Base-by-base conservation (phyloP, 805 yeast species). In the Nakazawaea ambrosiae region DNA sequence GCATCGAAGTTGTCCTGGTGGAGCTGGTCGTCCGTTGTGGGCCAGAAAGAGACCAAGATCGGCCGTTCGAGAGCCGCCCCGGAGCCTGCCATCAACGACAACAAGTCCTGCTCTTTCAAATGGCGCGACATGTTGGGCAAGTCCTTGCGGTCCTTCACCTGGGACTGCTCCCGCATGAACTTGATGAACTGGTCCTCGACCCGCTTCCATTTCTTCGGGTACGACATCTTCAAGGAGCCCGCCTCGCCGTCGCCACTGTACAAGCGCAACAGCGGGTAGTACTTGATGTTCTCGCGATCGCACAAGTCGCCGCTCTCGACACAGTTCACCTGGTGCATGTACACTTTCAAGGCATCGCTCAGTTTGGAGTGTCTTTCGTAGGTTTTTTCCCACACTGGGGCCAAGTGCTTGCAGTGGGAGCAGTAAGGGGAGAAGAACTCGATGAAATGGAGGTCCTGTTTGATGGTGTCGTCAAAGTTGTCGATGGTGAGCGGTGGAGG, bases 351-450 rank as follows among this genome's bases (percentile, higher is more conserved):
- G 7, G 57, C 47, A 14, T 61, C 52, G 31, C 70, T 68, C 27
- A 73, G 78, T 8, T 58, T 54, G 26, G 66, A 56, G 48, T 74
- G 70, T 4, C 57, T 54, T 18, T 63, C 49, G 60, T 75, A 84
- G 0, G 90, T 71, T 39, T 70, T 65, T 41, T 76, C 71, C 97
- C 97, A 92, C 6, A 62, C 68, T 1, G 98, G 97, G 2, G 85
- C 92, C 37, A 92, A 61, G 6, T 61, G 66, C 44, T 63, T 70
- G 61, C 98, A 92, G 58, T 90, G 97, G 6, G 63, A 55, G 55
- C 98, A 92, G 50, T 80, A 80, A 0, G 98, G 98, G 23, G 96
- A 86, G 54, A 61, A 92, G 59, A 87, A 89, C 60, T 90, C 96
- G 24, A 90, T 79, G 51, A 90, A 68, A 50, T 88, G 81, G 16